Conservation (phyloP, 2,329 filamentous ascomycete species). For the Ampelomyces quisqualis region DNA sequence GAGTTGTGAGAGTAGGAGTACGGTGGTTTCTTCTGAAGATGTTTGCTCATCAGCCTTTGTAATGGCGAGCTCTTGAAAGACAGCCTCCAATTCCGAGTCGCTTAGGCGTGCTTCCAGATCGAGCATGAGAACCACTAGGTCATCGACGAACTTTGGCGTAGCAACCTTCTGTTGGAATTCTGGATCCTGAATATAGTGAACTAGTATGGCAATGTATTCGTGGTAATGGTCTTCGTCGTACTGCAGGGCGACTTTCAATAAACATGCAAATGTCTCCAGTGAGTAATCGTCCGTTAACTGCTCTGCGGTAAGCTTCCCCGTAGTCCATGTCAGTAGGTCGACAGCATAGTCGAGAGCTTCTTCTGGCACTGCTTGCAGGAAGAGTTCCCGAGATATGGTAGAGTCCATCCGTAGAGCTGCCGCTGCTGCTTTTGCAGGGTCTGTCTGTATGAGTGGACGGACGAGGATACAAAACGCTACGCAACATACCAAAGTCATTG, state of each 20-base stretch:
- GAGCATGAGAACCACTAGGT: constrained; percentile 33
- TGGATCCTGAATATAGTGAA: constrained; percentile 40
- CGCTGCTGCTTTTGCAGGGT: constrained; percentile 38
- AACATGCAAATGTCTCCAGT: constrained; percentile 27
- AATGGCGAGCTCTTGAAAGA: constrained; percentile 32
- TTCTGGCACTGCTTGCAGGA: constrained; percentile 30
- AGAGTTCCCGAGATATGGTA: constrained; percentile 29
- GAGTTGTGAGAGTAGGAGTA: constrained; percentile 35
- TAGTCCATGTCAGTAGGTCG: constrained; percentile 40
- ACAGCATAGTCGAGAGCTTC: constrained; percentile 37
- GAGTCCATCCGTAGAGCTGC: constrained; percentile 39
- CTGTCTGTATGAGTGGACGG: constrained; percentile 25
- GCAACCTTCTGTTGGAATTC: constrained; percentile 39
- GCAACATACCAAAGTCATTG: constrained; percentile 41
- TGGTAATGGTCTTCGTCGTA: constrained; percentile 41
- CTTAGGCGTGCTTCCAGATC: constrained; percentile 35
- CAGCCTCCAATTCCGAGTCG: constrained; percentile 27
- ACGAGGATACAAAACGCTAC: background rate
- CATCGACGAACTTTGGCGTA: constrained; percentile 30
- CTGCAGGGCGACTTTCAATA: constrained; percentile 30
- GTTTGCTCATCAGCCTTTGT: constrained; percentile 26
- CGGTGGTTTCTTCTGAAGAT: constrained; percentile 26
- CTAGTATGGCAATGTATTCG: constrained; percentile 35
- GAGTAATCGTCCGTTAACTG: constrained; percentile 38
- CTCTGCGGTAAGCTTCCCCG: constrained; percentile 37